Evolutionary conservation across 305 asterid species (phyloP).

Genomic region (Fraxinus nigra): DNA sequence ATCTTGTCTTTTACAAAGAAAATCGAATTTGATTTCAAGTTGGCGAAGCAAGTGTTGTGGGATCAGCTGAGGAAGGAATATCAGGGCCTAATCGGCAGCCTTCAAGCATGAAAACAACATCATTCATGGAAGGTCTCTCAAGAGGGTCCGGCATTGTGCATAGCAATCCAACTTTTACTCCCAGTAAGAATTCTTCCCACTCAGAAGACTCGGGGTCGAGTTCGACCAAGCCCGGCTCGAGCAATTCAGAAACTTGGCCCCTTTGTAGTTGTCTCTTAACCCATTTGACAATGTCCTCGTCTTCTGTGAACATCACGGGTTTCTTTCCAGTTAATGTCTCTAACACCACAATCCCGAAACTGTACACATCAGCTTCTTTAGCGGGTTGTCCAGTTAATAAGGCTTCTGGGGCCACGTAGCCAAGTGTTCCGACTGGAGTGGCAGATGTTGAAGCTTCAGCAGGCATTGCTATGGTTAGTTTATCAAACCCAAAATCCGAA

Average conservation of each 20-base stretch:
- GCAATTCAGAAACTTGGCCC: slow-evolving; percentile 73
- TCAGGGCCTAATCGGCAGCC: slow-evolving; percentile 77
- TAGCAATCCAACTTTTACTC: slow-evolving; percentile 75
- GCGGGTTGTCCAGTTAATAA: slow-evolving; percentile 50
- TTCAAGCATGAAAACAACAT: slow-evolving; percentile 83
- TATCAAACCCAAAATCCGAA: slow-evolving; percentile 69
- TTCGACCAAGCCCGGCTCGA: slow-evolving; percentile 82
- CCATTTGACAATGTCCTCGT: slow-evolving; percentile 89
- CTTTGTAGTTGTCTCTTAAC: slow-evolving; percentile 76
- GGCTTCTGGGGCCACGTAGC: slow-evolving; percentile 70
- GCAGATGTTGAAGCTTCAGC: slow-evolving; percentile 69
- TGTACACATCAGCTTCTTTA: slow-evolving; percentile 71
- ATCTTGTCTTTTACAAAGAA: slow-evolving; percentile 1
- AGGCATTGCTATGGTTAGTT: slow-evolving; percentile 46
- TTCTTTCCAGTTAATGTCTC: slow-evolving; percentile 79
- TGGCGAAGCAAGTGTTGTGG: slow-evolving; percentile 67
- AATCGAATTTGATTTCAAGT: slow-evolving; percentile 19
- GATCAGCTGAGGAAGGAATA: slow-evolving; percentile 76
- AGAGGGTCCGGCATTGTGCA: slow-evolving; percentile 78
- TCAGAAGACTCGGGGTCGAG: slow-evolving; percentile 85
- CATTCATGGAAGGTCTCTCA: slow-evolving; percentile 74
- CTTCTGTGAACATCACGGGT: slow-evolving; percentile 77
- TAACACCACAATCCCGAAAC: slow-evolving; percentile 67
- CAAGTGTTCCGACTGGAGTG: slow-evolving; percentile 56
- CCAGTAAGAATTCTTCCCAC: slow-evolving; percentile 85